Evolutionary conservation across 345 rosid genomes (phyloP), one percentile per base, ranked within the genome.

Genomic region (Brassica incana): DNA sequence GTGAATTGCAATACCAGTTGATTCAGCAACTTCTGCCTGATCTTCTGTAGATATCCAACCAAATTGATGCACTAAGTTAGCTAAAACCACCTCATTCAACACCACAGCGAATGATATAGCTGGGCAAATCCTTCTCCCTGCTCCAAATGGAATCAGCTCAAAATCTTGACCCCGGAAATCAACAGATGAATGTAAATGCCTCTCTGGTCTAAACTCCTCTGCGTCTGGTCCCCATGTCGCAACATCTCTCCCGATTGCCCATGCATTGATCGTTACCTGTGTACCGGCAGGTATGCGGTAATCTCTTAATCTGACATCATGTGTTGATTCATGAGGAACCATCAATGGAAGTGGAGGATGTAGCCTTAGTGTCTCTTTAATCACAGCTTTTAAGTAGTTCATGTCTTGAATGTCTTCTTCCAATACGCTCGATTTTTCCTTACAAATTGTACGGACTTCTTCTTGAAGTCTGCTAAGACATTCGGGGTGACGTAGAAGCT

Each of bases 281-380:
- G 85, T 87, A 65, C 85, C 82, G 10, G 78, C 73, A 0, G 70
- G 60, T 40, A 87, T 77, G 40, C 78, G 74, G 67, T 78, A 84
- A 2, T 82, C 84, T 18, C 60, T 35, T 48, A 87, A 60, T 3
- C 3, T 76, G 5, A 78, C 81, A 60, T 82, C 80, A 18, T 81
- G 10, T 3, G 73, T 76, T 16, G 88, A 76, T 52, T 71, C 56
- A 1, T 80, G 61, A 11, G 88, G 84, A 54, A 73, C 71, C 64
- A 81, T 40, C 36, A 87, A 15, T 3, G 88, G 88, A 25, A 84
- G 2, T 3, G 88, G 86, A 76, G 88, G 90, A 48, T 81, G 77
- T 20, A 84, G 74, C 59, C 87, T 80, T 5, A 87, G 73, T 27
- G 80, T 64, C 59, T 84, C 90, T 67, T 84, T 85, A 15, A 83